Percentiles rank a stretch among this genome's conserved stretches.
Evolutionary conservation across 805 yeast species (phyloP).

Genomic region (Brettanomyces anomalus): DNA sequence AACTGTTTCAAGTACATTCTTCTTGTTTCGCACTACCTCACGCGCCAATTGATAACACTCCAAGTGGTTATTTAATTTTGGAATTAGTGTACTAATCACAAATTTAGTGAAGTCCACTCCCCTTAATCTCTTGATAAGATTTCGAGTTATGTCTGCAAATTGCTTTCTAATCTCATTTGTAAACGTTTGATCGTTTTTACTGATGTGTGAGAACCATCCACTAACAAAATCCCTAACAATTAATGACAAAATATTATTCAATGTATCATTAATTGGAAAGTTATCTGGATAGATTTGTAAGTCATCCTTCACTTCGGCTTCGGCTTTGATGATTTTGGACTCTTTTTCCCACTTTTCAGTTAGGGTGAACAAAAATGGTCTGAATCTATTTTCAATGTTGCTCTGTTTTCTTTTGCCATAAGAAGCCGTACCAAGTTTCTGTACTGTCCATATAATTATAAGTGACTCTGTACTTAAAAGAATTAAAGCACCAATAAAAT

Average conservation of each 20-base stretch:
- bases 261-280: conserved; percentile 40
- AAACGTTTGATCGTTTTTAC: conserved; percentile 28
- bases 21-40: conserved; percentile 24
- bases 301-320: conserved; percentile 7
- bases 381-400: conserved; percentile 3
- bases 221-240: conserved; percentile 45
- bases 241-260: conserved; percentile 40
- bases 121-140: conserved; percentile 33
- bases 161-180: conserved; percentile 35
- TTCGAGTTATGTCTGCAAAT: conserved; percentile 31
- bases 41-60: conserved; percentile 37
- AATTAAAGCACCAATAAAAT: conserved; percentile 10
- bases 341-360: conserved; percentile 24
- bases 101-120: conserved; percentile 46
- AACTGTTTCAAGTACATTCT: conserved; percentile 10
- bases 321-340: conserved; percentile 7
- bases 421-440: neutral
- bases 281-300: conserved; percentile 34
- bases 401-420: neutral
- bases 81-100: conserved; percentile 49
- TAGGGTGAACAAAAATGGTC: conserved; percentile 18
- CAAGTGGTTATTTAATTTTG: conserved; percentile 60
- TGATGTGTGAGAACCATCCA: conserved; percentile 46
- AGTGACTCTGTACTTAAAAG: conserved; percentile 5
- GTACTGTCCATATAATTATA: conserved; percentile 7